These are phyloP conservation scores for Mortierella sp. DNA, from an alignment of 371 early-diverging fungal genomes.

Conservation along the genomic window DNA sequence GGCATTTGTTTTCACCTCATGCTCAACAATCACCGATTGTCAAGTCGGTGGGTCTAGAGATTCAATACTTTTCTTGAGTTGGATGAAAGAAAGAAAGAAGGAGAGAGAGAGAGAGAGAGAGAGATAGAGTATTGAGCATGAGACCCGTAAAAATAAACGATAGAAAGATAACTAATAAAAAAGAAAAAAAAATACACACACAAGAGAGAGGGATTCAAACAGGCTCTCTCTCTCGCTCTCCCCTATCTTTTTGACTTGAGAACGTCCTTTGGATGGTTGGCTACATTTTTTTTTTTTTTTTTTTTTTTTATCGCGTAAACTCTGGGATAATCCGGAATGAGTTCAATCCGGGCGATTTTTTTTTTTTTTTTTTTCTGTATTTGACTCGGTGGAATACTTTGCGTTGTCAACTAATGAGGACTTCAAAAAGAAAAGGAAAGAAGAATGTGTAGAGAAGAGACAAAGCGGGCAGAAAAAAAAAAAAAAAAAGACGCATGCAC, in stretches of 20 bases:
- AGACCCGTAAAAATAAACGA: background rate
- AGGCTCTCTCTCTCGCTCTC: background rate
- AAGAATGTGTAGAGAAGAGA: background rate
- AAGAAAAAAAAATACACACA: constrained; percentile 2
- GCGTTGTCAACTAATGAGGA: too few relatives aligned
- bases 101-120: background rate
- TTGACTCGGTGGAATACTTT: background rate
- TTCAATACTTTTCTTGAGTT: constrained; percentile 70
- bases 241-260: too few relatives aligned
- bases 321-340: too few relatives aligned
- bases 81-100: background rate
- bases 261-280: too few relatives aligned
- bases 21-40: constrained; percentile 56
- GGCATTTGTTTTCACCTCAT: constrained; percentile 54
- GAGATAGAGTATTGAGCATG: background rate
- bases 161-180: background rate
- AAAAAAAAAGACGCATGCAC: too few relatives aligned
- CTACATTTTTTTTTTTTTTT: too few relatives aligned
- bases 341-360: too few relatives aligned
- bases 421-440: background rate
- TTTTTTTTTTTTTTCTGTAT: too few relatives aligned
- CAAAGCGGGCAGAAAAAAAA: background rate
- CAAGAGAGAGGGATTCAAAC: background rate
- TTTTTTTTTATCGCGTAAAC: too few relatives aligned
- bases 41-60: constrained; percentile 70